Evolutionary conservation across 2,329 filamentous ascomycete genomes (phyloP), one percentile per base, ranked within the genome.

Genomic region (Lasiodiplodia theobromae): DNA sequence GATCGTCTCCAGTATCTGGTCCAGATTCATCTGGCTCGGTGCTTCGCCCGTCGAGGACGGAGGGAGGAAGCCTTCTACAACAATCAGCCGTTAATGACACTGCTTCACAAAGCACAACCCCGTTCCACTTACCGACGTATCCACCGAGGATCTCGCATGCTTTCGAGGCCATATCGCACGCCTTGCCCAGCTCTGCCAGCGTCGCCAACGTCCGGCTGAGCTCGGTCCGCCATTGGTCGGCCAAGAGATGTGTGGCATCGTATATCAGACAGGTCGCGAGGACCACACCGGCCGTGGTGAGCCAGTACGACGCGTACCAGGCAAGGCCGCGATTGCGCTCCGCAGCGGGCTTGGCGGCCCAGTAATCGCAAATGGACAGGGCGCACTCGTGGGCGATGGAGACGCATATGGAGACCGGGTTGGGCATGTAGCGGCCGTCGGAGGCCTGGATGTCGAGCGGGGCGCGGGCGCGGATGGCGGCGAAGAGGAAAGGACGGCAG

Each of bases 291-390:
- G 58, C 40, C 5, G 58, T 63, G 16, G 58, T 63, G 6, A 63
- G 58, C 58, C 58, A 63, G 16, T 63, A 63, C 28, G 38, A 31
- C 7, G 58, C 58, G 25, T 63, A 63, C 58, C 58, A 63, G 3
- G 58, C 58, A 31, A 63, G 38, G 12, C 58, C 58, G 28, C 58
- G 38, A 12, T 49, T 63, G 38, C 23, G 58, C 10, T 49, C 40
- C 1, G 34, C 11, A 3, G 8, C 2, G 2, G 58, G 38, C 8
- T 5, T 31, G 18, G 58, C 31, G 23, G 58, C 58, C 58, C 58
- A 63, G 37, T 34, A 63, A 8, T 49, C 23, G 23, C 58, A 63
- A 14, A 63, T 63, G 10, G 58, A 63, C 16, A 21, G 38, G 10
- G 37, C 28, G 40, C 58, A 63, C 2, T 63, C 58, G 23, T 63